Conservation (phyloP, 2,329 filamentous ascomycete species). For the Aspergillus bombycis region DNA sequence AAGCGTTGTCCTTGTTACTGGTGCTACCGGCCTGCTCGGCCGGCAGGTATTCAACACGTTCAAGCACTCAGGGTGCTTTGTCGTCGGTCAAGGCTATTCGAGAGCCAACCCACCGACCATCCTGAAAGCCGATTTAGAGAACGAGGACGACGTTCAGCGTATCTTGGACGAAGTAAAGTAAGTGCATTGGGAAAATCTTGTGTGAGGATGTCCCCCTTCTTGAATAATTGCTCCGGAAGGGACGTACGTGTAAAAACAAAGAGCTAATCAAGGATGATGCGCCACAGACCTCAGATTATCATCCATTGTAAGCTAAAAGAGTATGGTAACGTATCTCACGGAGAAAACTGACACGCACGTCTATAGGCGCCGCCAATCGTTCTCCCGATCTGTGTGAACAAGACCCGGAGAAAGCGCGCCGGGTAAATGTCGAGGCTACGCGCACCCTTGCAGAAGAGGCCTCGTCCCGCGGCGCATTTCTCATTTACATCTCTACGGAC, state of each 20-base stretch:
- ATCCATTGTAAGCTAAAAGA: constrained; percentile 69
- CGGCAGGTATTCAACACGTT: constrained; percentile 77
- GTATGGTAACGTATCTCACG: not conserved
- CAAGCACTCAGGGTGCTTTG: constrained; percentile 66
- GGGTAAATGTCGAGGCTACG: constrained; percentile 75
- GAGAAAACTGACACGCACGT: not conserved
- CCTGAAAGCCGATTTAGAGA: constrained; percentile 58
- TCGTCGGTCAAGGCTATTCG: constrained; percentile 73
- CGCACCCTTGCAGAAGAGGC: constrained; percentile 68
- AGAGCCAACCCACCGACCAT: constrained; percentile 72
- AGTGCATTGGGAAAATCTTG: constrained; percentile 21
- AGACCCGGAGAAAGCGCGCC: constrained; percentile 73
- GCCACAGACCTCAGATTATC: constrained; percentile 69
- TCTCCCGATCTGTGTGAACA: constrained; percentile 84
- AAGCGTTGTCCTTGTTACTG: constrained; percentile 73
- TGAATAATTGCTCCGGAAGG: not conserved
- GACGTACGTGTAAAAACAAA: not conserved
- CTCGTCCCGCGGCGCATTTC: constrained; percentile 52
- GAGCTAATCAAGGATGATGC: constrained; percentile 8
- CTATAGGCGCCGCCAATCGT: constrained; percentile 77
- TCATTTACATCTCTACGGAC: constrained; percentile 71
- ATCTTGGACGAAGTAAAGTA: constrained; percentile 58
- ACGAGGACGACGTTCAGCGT: constrained; percentile 48
- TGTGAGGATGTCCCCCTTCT: not conserved
- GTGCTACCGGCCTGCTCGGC: constrained; percentile 81